These are phyloP conservation scores for Fibroporia radiculosa DNA, from an alignment of 768 basidiomycete species.

Conservation along the genomic window DNA sequence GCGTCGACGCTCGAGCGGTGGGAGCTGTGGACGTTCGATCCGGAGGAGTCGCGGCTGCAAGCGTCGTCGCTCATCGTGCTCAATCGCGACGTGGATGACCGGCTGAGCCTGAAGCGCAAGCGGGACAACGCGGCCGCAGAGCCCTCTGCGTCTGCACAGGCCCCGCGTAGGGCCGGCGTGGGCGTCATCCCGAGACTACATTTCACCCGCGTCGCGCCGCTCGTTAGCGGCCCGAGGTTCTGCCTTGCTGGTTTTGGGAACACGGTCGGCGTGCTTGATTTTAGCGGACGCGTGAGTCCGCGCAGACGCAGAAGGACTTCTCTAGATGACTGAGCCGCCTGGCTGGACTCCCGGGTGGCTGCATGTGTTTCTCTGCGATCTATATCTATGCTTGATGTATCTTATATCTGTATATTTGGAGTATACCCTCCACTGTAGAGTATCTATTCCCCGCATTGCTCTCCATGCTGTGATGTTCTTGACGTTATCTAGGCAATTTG, in stretches of 20 bases:
- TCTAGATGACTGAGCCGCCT: background rate
- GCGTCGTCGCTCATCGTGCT: slow-evolving; percentile 47
- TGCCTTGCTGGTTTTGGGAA: slow-evolving; percentile 75
- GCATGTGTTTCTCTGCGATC: background rate
- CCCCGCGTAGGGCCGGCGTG: slow-evolving; percentile 2
- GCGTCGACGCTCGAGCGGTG: slow-evolving; percentile 65
- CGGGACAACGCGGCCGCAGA: background rate
- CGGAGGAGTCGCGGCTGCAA: slow-evolving; percentile 37
- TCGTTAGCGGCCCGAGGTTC: slow-evolving; percentile 40
- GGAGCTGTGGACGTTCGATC: slow-evolving; percentile 79
- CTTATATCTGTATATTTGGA: background rate
- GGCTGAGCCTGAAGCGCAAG: slow-evolving; percentile 1
- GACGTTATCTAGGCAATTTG: too few species aligned
- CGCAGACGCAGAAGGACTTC: background rate
- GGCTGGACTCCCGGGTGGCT: background rate
- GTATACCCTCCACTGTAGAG: too few species aligned
- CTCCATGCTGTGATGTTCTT: too few species aligned
- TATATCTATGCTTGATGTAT: slow-evolving; percentile 1
- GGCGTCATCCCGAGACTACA: slow-evolving; percentile 51
- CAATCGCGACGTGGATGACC: slow-evolving; percentile 16
- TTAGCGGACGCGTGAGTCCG: slow-evolving; percentile 6
- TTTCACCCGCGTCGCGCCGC: slow-evolving; percentile 71
- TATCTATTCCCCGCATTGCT: too few species aligned
- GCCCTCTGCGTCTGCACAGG: background rate
- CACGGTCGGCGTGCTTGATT: slow-evolving; percentile 53